Evolutionary conservation across 371 early-diverging fungal species (phyloP).

Genomic region (Syncephalastrum racemosum): DNA sequence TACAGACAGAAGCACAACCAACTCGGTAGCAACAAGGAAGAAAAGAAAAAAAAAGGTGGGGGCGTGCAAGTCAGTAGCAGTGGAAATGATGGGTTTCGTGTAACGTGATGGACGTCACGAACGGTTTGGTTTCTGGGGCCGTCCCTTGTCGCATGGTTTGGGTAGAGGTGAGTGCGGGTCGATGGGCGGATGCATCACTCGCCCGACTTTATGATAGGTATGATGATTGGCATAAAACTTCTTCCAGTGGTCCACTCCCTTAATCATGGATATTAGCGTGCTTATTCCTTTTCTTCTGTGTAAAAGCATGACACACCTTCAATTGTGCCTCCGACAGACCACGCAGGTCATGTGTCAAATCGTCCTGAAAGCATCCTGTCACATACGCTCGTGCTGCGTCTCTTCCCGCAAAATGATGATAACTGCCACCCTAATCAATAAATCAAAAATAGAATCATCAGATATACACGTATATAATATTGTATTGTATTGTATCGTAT

Average conservation of each 20-base stretch:
- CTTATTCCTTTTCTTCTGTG: slow-evolving; percentile 1
- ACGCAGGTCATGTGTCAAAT: slow-evolving; percentile 91
- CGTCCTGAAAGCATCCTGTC: slow-evolving; percentile 91
- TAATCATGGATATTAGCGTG: slow-evolving; percentile 1
- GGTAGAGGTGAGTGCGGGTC: slow-evolving; percentile 82
- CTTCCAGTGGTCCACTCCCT: slow-evolving; percentile 84
- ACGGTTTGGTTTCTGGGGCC: slow-evolving; percentile 32
- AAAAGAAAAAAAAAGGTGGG: slow-evolving; percentile 1
- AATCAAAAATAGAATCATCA: background rate
- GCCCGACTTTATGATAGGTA: slow-evolving; percentile 85
- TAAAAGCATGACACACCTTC: slow-evolving; percentile 46
- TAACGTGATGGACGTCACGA: slow-evolving; percentile 6
- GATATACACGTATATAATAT: background rate
- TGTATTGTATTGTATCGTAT: background rate
- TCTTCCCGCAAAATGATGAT: slow-evolving; percentile 88
- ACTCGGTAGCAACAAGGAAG: background rate
- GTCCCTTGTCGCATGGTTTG: slow-evolving; percentile 38
- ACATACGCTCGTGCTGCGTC: slow-evolving; percentile 94
- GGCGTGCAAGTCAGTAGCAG: background rate
- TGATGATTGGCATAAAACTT: slow-evolving; percentile 84
- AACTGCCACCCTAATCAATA: slow-evolving; percentile 64
- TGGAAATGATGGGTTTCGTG: background rate
- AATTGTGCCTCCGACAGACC: slow-evolving; percentile 75
- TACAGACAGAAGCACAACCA: slow-evolving; percentile 9
- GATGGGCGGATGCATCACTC: slow-evolving; percentile 77